A percentile compares a stretch with the other conserved stretches of the same genome.
These are phyloP conservation scores for Yamadazyma triangularis DNA, from an alignment of 1,139 yeast species.

Conservation along the genomic window DNA sequence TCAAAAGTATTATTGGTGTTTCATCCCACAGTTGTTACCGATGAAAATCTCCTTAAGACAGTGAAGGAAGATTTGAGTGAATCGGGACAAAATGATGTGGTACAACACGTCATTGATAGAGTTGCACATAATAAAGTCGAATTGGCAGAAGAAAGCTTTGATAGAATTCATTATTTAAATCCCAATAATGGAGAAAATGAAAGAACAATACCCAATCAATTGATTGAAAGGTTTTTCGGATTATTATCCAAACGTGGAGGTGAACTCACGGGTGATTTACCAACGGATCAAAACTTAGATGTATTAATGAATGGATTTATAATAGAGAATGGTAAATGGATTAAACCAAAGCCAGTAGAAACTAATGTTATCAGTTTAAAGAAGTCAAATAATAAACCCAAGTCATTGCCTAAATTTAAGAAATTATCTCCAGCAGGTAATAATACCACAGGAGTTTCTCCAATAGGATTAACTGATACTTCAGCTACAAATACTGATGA, in stretches of 20 bases:
- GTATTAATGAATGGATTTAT: conserved; percentile 64
- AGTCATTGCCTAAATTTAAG: conserved; percentile 23
- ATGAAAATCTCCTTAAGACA: conserved; percentile 15
- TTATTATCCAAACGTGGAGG: conserved; percentile 35
- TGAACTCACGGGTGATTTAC: conserved; percentile 48
- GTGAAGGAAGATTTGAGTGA: conserved; percentile 5
- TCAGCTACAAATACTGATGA: conserved; percentile 35
- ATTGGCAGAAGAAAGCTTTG: conserved; percentile 40
- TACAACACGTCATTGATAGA: conserved; percentile 69
- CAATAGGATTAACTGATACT: conserved; percentile 39
- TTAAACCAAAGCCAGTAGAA: conserved; percentile 36
- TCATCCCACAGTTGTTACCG: conserved; percentile 71
- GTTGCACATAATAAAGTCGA: conserved; percentile 55
- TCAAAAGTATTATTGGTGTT: conserved; percentile 41
- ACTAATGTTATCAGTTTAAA: conserved; percentile 22
- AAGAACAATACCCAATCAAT: conserved; percentile 34
- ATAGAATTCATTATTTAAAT: conserved; percentile 52
- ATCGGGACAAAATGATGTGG: conserved; percentile 16
- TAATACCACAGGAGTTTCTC: conserved; percentile 3
- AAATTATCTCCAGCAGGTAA: conserved; percentile 12
- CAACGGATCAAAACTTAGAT: conserved; percentile 47
- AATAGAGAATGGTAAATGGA: conserved; percentile 38
- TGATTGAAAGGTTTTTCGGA: conserved; percentile 20
- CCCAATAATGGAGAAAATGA: conserved; percentile 46
- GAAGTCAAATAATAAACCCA: conserved; percentile 15